Percentiles rank a stretch among this genome's conserved stretches.
phyloP scores from a whole-genome alignment of 164 flowering plant genomes.

The Umbilicus rupestris region DNA sequence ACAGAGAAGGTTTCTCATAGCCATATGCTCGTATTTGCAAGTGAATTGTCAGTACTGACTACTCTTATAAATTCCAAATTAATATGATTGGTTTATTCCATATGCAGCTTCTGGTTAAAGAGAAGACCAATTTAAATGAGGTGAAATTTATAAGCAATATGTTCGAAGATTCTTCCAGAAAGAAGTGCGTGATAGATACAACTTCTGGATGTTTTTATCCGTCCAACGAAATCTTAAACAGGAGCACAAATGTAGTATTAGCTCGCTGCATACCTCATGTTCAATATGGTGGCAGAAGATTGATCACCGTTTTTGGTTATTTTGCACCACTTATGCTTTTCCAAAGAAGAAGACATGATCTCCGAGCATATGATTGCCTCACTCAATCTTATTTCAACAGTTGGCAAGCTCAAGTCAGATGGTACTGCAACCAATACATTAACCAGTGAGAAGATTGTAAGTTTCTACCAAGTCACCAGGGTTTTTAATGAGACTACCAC shows the following conservation, averaged over 20 bases:
- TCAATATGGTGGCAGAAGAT: conserved; percentile 43
- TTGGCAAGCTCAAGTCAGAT: conserved; percentile 35
- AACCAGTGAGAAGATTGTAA: neutral
- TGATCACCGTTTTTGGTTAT: conserved; percentile 42
- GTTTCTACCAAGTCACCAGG: neutral
- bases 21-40: neutral
- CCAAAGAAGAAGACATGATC: conserved; percentile 21
- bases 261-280: conserved; percentile 33
- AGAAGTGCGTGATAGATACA: neutral
- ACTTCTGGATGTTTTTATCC: neutral
- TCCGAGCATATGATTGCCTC: conserved; percentile 48
- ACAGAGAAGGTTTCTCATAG: neutral
- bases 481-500: neutral
- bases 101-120: neutral
- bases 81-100: neutral
- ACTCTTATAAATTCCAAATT: neutral
- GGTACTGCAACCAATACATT: conserved; percentile 40
- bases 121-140: neutral
- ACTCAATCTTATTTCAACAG: conserved; percentile 42
- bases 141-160: neutral
- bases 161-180: neutral
- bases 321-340: conserved; percentile 66
- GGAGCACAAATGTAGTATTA: neutral
- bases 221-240: too few species aligned
- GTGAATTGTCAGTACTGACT: neutral